A percentile compares a stretch with the other conserved stretches of the same genome.
Evolutionary conservation across 805 yeast genomes (phyloP).

Genomic region (Lipomyces orientalis): DNA sequence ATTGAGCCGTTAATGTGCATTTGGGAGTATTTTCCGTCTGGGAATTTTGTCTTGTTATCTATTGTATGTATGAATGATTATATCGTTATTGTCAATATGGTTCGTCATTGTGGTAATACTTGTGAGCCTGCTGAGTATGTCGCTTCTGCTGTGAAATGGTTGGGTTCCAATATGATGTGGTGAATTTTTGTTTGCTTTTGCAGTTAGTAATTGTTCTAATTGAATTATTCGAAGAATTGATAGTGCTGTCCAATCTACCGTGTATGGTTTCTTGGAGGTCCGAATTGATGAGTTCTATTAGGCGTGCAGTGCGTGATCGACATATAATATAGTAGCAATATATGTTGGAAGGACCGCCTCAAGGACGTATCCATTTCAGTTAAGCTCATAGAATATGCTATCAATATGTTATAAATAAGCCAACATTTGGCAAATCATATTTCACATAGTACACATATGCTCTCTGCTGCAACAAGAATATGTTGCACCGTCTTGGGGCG

Average conservation of each 20-base stretch:
- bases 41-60: constrained; percentile 3
- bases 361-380: too few relatives aligned
- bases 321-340: too few relatives aligned
- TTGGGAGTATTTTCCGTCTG: neutral
- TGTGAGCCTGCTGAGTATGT: neutral
- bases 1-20: neutral
- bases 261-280: neutral
- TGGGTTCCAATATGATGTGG: neutral
- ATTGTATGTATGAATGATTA: neutral
- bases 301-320: too few relatives aligned
- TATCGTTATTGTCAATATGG: neutral
- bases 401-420: too few relatives aligned
- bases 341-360: too few relatives aligned
- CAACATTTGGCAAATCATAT: too few relatives aligned
- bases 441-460: too few relatives aligned
- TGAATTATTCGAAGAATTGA: neutral
- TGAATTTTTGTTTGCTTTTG: neutral
- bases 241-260: neutral
- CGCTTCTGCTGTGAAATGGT: neutral
- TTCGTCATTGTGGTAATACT: neutral
- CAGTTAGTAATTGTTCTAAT: neutral
- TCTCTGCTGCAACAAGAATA: too few relatives aligned
- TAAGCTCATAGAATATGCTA: too few relatives aligned
- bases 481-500: too few relatives aligned
- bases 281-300: neutral